A percentile compares a stretch with the other conserved stretches of the same genome.
phyloP scores from a whole-genome alignment of 2,329 filamentous ascomycete species.

The Colletotrichum theobromicola region DNA sequence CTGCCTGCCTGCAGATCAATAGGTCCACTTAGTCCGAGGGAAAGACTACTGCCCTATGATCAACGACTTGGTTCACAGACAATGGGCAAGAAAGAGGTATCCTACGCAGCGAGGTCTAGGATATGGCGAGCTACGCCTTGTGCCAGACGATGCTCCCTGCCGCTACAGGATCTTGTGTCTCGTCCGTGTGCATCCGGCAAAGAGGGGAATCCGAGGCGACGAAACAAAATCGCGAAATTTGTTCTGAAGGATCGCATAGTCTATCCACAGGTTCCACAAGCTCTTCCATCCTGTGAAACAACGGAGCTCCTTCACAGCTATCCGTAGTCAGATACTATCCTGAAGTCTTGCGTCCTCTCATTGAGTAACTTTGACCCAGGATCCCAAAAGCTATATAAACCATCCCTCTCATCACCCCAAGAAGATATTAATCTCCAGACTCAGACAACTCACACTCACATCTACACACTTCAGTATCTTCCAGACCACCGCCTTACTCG shows the following conservation, averaged over 20 bases:
- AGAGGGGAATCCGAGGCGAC: not conserved
- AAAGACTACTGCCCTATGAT: not conserved
- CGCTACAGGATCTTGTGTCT: not conserved
- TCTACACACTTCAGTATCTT: not conserved
- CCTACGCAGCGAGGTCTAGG: not conserved
- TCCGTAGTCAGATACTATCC: not conserved
- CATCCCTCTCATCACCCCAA: not conserved
- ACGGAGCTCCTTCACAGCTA: not conserved
- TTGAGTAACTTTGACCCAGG: rapidly evolving
- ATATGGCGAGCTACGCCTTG: not conserved
- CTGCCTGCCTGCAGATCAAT: not conserved
- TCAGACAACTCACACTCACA: not conserved
- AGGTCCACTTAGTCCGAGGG: not conserved
- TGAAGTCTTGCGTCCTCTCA: not conserved
- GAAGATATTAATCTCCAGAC: not conserved
- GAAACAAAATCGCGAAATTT: not conserved
- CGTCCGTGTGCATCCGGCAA: rapidly evolving
- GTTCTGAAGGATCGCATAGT: not conserved
- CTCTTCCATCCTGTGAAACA: not conserved
- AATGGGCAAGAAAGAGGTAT: not conserved
- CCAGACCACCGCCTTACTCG: rapidly evolving
- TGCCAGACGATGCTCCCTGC: not conserved
- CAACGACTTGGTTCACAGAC: not conserved
- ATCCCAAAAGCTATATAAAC: not conserved
- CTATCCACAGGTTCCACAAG: not conserved